Evolutionary conservation across 495 filamentous ascomycete species (phyloP).

Genomic region (Trichoderma parareesei): DNA sequence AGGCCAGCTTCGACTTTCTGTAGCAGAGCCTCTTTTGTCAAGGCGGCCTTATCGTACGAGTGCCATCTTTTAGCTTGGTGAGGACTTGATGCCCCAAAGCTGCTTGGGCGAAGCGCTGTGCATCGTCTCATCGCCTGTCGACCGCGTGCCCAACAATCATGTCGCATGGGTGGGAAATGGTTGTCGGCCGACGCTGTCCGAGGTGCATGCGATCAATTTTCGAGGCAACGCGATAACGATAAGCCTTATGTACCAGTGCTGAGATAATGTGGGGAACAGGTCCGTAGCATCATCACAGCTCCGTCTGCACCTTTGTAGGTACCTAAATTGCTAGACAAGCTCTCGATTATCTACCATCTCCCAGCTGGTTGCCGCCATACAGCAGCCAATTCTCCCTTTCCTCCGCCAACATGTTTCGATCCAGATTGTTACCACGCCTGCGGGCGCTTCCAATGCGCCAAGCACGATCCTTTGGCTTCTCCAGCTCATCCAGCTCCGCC

Average conservation of each 20-base stretch:
- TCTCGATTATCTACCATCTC: background rate
- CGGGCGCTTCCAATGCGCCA: background rate
- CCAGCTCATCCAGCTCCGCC: background rate
- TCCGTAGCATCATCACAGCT: background rate
- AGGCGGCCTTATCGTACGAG: constrained; percentile 7
- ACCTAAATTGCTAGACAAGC: too few relatives aligned
- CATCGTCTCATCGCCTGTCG: constrained; percentile 11
- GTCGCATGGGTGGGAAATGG: background rate
- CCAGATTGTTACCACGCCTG: background rate
- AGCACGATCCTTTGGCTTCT: constrained; percentile 2
- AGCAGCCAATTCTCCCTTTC: background rate
- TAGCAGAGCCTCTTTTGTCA: background rate
- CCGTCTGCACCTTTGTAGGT: background rate
- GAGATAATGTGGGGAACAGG: background rate
- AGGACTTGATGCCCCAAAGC: background rate
- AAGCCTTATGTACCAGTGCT: background rate
- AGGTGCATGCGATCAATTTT: constrained; percentile 4
- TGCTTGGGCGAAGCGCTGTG: background rate
- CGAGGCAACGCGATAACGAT: constrained; percentile 5
- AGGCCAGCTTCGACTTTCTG: constrained; percentile 8
- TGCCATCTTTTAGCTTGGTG: constrained; percentile 7
- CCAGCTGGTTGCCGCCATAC: background rate
- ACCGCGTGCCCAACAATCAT: background rate
- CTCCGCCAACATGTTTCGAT: background rate
- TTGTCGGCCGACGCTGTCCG: background rate